Base-by-base conservation (phyloP, 768 basidiomycete species). In the Steccherinum ochraceum region DNA sequence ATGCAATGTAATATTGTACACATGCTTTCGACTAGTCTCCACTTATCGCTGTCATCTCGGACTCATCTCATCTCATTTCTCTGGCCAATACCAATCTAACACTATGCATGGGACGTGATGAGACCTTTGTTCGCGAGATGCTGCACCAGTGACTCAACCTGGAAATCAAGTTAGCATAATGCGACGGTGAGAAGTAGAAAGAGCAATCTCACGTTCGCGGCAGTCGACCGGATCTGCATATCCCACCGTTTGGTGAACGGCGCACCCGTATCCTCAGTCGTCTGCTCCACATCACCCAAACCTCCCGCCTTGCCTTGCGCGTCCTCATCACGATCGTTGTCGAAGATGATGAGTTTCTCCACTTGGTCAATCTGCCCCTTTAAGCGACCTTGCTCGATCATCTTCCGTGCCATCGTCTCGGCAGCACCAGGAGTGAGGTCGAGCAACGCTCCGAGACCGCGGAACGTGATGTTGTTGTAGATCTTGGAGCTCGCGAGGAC, bases 191-290 rank as follows among this genome's bases (percentile, higher is more conserved):
- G 4, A 21, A 4, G 16, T 24, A 24, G 43, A 45, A 46, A 24
- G 11, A 52, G 18, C 46, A 46, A 39, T 64, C 81, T 58, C 66
- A 94, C 93, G 63, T 90, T 89, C 24, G 89, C 84, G 40, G 90
- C 90, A 0, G 87, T 93, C 58, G 84, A 76, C 56, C 91, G 81
- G 62, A 97, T 97, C 63, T 94, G 87, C 62, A 80, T 83, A 64
- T 99, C 96, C 96, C 96, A 99, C 49, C 89, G 80, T 69, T 95
- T 94, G 0, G 93, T 97, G 69, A 89, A 89, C 4, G 86, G 84
- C 4, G 89, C 86, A 0, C 88, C 89, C 5, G 92, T 89, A 56
- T 97, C 89, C 61, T 93, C 89, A 25, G 79, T 86, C 52, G 83
- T 86, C 63, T 89, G 89, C 52, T 89, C 85, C 39, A 80, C 82